phyloP scores from a whole-genome alignment of 495 filamentous ascomycete species.

The Aspergillus hancockii region DNA sequence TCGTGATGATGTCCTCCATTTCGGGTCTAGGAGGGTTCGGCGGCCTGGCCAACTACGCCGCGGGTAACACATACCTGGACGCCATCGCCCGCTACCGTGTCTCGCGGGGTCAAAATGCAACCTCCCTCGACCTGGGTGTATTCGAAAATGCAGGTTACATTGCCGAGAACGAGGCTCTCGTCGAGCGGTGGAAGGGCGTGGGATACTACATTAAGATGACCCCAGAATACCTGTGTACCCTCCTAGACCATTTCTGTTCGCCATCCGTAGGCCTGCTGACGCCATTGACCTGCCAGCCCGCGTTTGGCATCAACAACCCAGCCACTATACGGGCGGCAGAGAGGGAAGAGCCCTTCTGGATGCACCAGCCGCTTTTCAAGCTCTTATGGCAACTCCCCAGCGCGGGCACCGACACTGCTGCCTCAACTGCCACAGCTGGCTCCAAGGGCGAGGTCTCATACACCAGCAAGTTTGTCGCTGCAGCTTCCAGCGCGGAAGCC shows the following conservation, averaged over 20 bases:
- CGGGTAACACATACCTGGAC: constrained; percentile 35
- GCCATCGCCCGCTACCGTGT: constrained; percentile 31
- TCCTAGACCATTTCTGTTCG: too few species aligned
- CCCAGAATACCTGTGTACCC: background rate
- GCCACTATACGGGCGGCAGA: too few species aligned
- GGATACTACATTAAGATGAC: background rate
- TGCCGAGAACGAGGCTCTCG: constrained; percentile 14
- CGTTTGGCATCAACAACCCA: too few species aligned
- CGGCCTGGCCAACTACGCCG: constrained; percentile 41
- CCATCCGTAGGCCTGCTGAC: too few species aligned
- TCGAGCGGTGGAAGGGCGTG: background rate
- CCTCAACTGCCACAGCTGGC: background rate
- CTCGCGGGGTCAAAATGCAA: constrained; percentile 26
- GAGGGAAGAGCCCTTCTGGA: too few species aligned
- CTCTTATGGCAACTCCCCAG: background rate
- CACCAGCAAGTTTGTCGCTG: background rate
- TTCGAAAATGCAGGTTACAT: constrained; percentile 31
- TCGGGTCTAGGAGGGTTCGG: constrained; percentile 30
- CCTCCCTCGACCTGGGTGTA: constrained; percentile 31
- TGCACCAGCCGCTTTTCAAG: too few species aligned
- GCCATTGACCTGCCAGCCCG: too few species aligned
- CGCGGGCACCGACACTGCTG: background rate
- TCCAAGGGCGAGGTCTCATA: background rate
- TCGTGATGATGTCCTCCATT: constrained; percentile 27
- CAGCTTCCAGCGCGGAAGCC: background rate